These are phyloP conservation scores for Fusarium graminum DNA, from an alignment of 2,329 filamentous ascomycete genomes.

Conservation along the genomic window DNA sequence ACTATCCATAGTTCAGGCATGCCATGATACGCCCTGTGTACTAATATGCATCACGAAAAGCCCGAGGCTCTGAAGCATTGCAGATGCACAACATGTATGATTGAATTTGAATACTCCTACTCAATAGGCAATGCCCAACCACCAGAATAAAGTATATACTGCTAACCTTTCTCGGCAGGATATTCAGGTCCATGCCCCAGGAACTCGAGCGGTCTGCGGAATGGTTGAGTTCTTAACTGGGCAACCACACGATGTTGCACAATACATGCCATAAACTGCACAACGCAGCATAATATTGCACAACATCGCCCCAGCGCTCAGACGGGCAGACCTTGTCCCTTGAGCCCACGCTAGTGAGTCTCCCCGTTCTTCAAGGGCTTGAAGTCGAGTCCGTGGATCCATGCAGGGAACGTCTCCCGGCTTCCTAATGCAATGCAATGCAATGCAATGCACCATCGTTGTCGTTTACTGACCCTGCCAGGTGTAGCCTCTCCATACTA, in stretches of 20 bases:
- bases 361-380: background rate
- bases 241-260: conserved; percentile 14
- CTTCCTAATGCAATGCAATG: background rate
- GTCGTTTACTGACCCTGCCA: conserved; percentile 12
- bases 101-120: background rate
- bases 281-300: conserved; percentile 6
- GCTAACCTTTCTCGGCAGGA: background rate
- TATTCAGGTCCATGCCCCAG: background rate
- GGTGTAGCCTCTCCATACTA: conserved; percentile 1
- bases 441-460: conserved; percentile 37
- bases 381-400: conserved; percentile 3
- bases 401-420: conserved; percentile 32
- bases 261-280: conserved; percentile 2
- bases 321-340: conserved; percentile 26
- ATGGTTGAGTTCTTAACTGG: conserved; percentile 17
- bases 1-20: background rate
- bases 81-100: conserved; percentile 16
- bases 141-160: background rate
- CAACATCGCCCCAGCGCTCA: conserved; percentile 8
- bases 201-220: conserved; percentile 5
- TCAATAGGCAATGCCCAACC: background rate
- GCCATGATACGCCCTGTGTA: conserved; percentile 9
- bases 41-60: conserved; percentile 11
- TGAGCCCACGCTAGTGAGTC: conserved; percentile 15
- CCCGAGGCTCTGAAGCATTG: conserved; percentile 14